These are phyloP conservation scores for Ajuga reptans DNA, from an alignment of 305 asterid genomes.

Conservation along the genomic window DNA sequence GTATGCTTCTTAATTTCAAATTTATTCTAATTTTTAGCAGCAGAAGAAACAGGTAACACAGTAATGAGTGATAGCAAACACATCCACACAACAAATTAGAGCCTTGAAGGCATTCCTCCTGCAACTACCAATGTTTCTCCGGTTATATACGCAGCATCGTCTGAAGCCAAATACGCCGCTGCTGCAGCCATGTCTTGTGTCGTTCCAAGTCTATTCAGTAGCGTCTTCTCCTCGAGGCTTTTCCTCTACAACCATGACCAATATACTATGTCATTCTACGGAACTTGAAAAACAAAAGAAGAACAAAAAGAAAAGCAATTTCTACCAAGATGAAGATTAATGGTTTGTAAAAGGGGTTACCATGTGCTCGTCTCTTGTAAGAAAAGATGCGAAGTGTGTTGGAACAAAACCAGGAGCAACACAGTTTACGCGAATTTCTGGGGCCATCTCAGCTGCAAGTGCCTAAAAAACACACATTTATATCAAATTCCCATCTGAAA, in stretches of 20 bases:
- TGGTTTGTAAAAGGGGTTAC: slow-evolving; percentile 29
- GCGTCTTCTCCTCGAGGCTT: slow-evolving; percentile 51
- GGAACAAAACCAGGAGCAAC: slow-evolving; percentile 96
- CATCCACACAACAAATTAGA: slow-evolving; percentile 21
- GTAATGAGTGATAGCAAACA: no score
- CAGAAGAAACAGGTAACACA: no score
- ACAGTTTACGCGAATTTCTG: slow-evolving; percentile 87
- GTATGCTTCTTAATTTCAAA: no score
- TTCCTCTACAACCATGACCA: slow-evolving; percentile 40
- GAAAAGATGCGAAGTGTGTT: slow-evolving; percentile 57
- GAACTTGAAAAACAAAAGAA: no score
- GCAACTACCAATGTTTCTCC: slow-evolving; percentile 80
- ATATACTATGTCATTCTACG: neutral
- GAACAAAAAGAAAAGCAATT: neutral
- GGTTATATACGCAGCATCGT: slow-evolving; percentile 71
- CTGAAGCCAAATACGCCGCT: slow-evolving; percentile 70
- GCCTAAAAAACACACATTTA: slow-evolving; percentile 36
- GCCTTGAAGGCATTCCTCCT: slow-evolving; percentile 75
- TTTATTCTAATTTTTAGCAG: no score
- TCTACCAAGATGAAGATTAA: neutral
- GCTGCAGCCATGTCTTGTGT: slow-evolving; percentile 87
- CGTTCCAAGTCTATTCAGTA: slow-evolving; percentile 64
- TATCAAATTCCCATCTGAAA: neutral
- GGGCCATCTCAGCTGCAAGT: slow-evolving; percentile 85
- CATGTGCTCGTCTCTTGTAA: slow-evolving; percentile 35